Evolutionary conservation across 805 yeast genomes (phyloP).

Genomic region (Nakazawaea ambrosiae): DNA sequence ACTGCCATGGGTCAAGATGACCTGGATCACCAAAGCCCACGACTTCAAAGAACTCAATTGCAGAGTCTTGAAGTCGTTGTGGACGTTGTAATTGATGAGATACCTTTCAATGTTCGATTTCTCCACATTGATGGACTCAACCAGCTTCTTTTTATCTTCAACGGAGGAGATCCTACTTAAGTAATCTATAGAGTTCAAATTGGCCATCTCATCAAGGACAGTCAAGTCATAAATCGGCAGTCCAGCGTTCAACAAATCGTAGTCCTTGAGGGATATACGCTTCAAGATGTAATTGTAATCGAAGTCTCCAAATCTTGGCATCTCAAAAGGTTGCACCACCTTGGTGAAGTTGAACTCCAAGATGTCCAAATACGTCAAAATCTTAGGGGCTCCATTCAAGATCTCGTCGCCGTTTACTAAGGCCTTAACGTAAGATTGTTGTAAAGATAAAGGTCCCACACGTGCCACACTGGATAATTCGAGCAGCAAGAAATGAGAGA

Average conservation of each 20-base stretch:
- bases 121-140: slow-evolving; percentile 13
- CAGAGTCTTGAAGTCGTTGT: slow-evolving; percentile 36
- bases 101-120: slow-evolving; percentile 26
- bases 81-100: slow-evolving; percentile 38
- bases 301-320: slow-evolving; percentile 25
- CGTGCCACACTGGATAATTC: slow-evolving; percentile 58
- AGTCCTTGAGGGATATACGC: slow-evolving; percentile 26
- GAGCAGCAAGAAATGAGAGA: slow-evolving; percentile 60
- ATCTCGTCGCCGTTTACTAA: slow-evolving; percentile 45
- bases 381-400: slow-evolving; percentile 55
- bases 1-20: slow-evolving; percentile 59
- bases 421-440: slow-evolving; percentile 42
- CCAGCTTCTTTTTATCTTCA: slow-evolving; percentile 6
- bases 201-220: slow-evolving; percentile 26
- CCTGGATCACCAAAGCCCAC: slow-evolving; percentile 78
- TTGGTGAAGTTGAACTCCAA: slow-evolving; percentile 48
- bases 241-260: slow-evolving; percentile 17
- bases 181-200: slow-evolving; percentile 19
- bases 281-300: slow-evolving; percentile 35
- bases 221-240: slow-evolving; percentile 34
- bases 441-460: slow-evolving; percentile 41
- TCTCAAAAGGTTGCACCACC: slow-evolving; percentile 34
- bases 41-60: slow-evolving; percentile 65
- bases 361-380: slow-evolving; percentile 65
- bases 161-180: slow-evolving; percentile 20